These are phyloP conservation scores for Phaeoacremonium minimum DNA, from an alignment of 2,329 filamentous ascomycete genomes.

Conservation along the genomic window DNA sequence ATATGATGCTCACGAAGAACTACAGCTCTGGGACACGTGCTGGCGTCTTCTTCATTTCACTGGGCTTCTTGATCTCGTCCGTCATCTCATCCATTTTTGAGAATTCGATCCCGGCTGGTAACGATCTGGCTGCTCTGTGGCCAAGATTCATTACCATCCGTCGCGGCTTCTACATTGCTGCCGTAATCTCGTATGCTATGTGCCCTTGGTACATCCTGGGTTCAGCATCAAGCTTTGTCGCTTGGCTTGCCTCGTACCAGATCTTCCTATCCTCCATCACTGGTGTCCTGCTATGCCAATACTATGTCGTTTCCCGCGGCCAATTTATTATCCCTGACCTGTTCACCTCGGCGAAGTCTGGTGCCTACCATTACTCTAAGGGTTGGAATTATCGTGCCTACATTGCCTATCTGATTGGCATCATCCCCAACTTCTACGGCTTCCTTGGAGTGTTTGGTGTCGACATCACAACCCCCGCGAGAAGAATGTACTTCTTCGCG, in stretches of 20 bases:
- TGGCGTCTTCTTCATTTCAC: constrained; percentile 24
- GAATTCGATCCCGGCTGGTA: constrained; percentile 34
- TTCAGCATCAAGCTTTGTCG: constrained; percentile 30
- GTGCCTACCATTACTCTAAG: constrained; percentile 24
- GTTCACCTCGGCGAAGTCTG: constrained; percentile 20
- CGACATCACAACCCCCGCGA: not conserved
- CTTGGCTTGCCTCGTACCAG: constrained; percentile 32
- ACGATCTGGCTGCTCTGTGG: constrained; percentile 34
- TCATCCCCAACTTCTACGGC: not conserved
- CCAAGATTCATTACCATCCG: constrained; percentile 36
- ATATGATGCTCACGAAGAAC: constrained; percentile 28
- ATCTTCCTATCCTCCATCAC: constrained; percentile 30
- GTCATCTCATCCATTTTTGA: constrained; percentile 36
- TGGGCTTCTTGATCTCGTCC: constrained; percentile 23
- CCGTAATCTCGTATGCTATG: constrained; percentile 5
- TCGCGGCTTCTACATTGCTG: constrained; percentile 30
- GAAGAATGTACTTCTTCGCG: not conserved
- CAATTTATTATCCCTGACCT: constrained; percentile 26
- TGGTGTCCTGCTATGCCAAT: constrained; percentile 31
- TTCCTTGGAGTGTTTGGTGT: not conserved
- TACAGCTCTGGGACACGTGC: constrained; percentile 22
- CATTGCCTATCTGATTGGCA: constrained; percentile 16
- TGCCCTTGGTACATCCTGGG: constrained; percentile 10
- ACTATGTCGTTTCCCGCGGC: constrained; percentile 29
- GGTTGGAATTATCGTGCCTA: constrained; percentile 29